phyloP scores from a whole-genome alignment of 768 basidiomycete species.

The Piloderma croceum region DNA sequence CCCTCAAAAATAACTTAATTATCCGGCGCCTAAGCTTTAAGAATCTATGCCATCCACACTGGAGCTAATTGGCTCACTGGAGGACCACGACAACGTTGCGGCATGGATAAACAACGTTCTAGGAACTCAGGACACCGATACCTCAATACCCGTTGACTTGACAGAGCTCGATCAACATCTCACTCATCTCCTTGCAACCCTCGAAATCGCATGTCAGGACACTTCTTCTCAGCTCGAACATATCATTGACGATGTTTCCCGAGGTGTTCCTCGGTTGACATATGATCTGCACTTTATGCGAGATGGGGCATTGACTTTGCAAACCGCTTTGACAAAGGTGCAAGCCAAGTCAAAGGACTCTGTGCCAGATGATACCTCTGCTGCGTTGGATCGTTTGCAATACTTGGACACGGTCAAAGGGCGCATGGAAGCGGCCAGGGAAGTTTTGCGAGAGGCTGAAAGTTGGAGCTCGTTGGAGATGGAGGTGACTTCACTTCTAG shows the following conservation, averaged over 20 bases:
- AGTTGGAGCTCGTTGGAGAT: constrained; percentile 94
- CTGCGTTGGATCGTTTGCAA: constrained; percentile 70
- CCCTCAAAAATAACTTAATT: too few species aligned
- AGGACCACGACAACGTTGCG: constrained; percentile 54
- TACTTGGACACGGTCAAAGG: constrained; percentile 77
- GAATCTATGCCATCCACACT: constrained; percentile 35
- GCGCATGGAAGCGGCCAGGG: constrained; percentile 84
- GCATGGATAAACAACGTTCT: constrained; percentile 72
- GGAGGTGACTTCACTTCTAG: constrained; percentile 82
- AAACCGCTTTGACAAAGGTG: constrained; percentile 57
- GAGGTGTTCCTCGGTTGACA: constrained; percentile 82
- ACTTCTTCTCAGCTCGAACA: constrained; percentile 83
- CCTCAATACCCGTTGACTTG: constrained; percentile 38
- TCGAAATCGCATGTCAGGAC: constrained; percentile 85
- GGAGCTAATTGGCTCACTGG: constrained; percentile 50
- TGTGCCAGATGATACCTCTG: constrained; percentile 51
- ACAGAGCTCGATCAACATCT: constrained; percentile 67
- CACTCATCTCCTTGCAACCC: constrained; percentile 65
- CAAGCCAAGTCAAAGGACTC: constrained; percentile 48
- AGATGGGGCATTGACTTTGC: constrained; percentile 78
- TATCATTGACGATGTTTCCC: constrained; percentile 87
- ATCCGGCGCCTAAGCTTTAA: too few species aligned
- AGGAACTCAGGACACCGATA: constrained; percentile 28
- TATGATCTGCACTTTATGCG: constrained; percentile 98
- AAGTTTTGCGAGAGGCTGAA: constrained; percentile 91